Base-by-base conservation (phyloP, 345 rosid species). In the Citrus inodora region DNA sequence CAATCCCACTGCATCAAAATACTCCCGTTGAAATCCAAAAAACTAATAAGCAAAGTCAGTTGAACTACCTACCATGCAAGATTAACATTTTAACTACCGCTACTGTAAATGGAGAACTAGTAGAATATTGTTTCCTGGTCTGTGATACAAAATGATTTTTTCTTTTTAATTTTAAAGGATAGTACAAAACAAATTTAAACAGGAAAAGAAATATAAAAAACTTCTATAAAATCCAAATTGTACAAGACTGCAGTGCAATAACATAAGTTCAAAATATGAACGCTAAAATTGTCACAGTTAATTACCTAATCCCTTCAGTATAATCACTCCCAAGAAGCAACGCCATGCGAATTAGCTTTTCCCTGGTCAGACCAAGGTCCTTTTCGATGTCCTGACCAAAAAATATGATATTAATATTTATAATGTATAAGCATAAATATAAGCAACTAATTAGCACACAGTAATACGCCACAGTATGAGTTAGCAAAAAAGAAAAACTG, bases 261-360 rank as follows among this genome's bases (percentile, higher is more conserved):
- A 38, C 37, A 77, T 4, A 8, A 25, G 69, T 60, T 64, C 61
- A 64, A 11, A 70, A 70, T 60, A 68, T 62, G 73, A 40, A 63
- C 38, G 27, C 16, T n/a, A 67, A 53, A 70, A 59, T 74, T 46
- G 72, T 21, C 63, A 16, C 66, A 37, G 33, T 55, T 28, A 62
- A 53, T 74, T 88, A 94, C 99, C 99, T 92, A 81, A 96, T 86
- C 60, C 99, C 99, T 87, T 96, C 99, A 7, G 99, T 96, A 82
- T 92, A 96, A 87, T 96, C 98, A 88, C 98, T 96, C 76, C 99
- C 99, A 82, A 96, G 90, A 76, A 96, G 99, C 88, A 96, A 71
- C 59, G 98, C 99, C 92, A 96, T 93, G 64, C 90, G 92, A 65
- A 91, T 90, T 75, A 96, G 78, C 80, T 91, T 88, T 77, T 96